Evolutionary conservation across 805 yeast genomes (phyloP).

Genomic region (Saturnispora zaruensis): DNA sequence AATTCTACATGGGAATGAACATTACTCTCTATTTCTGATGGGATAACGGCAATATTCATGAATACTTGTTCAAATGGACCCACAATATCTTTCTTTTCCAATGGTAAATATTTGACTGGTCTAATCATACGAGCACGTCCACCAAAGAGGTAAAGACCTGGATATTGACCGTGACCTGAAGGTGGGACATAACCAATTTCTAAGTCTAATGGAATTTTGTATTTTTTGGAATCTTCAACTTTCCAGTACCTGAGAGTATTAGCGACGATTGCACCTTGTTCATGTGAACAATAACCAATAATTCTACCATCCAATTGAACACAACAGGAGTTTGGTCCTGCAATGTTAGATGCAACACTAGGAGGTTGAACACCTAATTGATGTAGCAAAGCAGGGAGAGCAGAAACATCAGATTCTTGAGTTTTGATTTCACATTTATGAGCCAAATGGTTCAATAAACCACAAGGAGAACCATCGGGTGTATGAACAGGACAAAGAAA

Average conservation of each 20-base stretch:
- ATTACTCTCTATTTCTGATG: slow-evolving; percentile 75
- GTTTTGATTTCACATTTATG: slow-evolving; percentile 91
- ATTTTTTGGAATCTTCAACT: slow-evolving; percentile 53
- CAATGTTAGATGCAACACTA: slow-evolving; percentile 52
- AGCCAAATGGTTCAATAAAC: slow-evolving; percentile 90
- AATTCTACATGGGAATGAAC: slow-evolving; percentile 90
- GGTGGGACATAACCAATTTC: slow-evolving; percentile 97
- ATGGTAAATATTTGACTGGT: slow-evolving; percentile 86
- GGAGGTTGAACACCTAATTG: slow-evolving; percentile 77
- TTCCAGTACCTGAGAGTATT: slow-evolving; percentile 90
- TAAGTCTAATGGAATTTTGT: slow-evolving; percentile 74
- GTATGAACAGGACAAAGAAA: slow-evolving; percentile 98
- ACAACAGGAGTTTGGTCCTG: slow-evolving; percentile 84
- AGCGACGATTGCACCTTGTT: slow-evolving; percentile 77
- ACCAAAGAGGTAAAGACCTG: slow-evolving; percentile 87
- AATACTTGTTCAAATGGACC: slow-evolving; percentile 99
- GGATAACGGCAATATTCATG: slow-evolving; percentile 92
- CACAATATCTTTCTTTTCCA: slow-evolving; percentile 73
- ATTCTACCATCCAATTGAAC: slow-evolving; percentile 90
- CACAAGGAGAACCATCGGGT: slow-evolving; percentile 99
- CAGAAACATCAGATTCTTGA: slow-evolving; percentile 59
- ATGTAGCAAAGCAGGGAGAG: slow-evolving; percentile 56
- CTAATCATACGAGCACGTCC: slow-evolving; percentile 93
- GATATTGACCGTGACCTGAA: slow-evolving; percentile 92
- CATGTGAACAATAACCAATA: slow-evolving; percentile 90